Conservation (phyloP, 2,329 filamentous ascomycete species). For the Aspergillus flavus region DNA sequence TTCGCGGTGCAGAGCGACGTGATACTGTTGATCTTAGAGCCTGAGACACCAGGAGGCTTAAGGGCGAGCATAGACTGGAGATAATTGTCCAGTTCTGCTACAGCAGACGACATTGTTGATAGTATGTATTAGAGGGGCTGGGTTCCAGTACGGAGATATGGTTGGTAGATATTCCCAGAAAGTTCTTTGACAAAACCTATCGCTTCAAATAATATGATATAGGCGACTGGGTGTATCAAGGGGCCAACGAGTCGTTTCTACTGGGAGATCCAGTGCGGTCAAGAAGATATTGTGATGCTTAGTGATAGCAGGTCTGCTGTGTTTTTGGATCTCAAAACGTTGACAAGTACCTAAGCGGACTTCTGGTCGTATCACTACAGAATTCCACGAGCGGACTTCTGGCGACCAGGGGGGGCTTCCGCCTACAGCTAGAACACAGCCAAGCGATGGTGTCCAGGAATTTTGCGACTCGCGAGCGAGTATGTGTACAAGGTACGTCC, state of each 20-base stretch:
- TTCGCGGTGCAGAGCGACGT: slow-evolving; percentile 86
- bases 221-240: slow-evolving; percentile 17
- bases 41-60: slow-evolving; percentile 92
- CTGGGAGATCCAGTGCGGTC: slow-evolving; percentile 28
- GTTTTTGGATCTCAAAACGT: slow-evolving; percentile 18
- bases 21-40: slow-evolving; percentile 84
- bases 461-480: slow-evolving; percentile 34
- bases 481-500: slow-evolving; percentile 42
- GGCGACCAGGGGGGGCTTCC: slow-evolving; percentile 32
- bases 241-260: slow-evolving; percentile 26
- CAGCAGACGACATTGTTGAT: slow-evolving; percentile 71
- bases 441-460: slow-evolving; percentile 36
- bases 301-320: slow-evolving; percentile 13
- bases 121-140: slow-evolving; percentile 13
- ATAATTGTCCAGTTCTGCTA: slow-evolving; percentile 87
- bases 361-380: slow-evolving; percentile 43
- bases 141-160: slow-evolving; percentile 16
- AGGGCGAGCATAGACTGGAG: slow-evolving; percentile 88
- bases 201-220: slow-evolving; percentile 18
- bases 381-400: slow-evolving; percentile 35
- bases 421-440: slow-evolving; percentile 45
- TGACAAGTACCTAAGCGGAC: slow-evolving; percentile 29
- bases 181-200: slow-evolving; percentile 19
- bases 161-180: slow-evolving; percentile 12
- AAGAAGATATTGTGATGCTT: slow-evolving; percentile 22